Percentiles rank a stretch among this genome's conserved stretches.
Conservation (phyloP, 2,329 filamentous ascomycete genomes). For the Emericellopsis atlantica region DNA sequence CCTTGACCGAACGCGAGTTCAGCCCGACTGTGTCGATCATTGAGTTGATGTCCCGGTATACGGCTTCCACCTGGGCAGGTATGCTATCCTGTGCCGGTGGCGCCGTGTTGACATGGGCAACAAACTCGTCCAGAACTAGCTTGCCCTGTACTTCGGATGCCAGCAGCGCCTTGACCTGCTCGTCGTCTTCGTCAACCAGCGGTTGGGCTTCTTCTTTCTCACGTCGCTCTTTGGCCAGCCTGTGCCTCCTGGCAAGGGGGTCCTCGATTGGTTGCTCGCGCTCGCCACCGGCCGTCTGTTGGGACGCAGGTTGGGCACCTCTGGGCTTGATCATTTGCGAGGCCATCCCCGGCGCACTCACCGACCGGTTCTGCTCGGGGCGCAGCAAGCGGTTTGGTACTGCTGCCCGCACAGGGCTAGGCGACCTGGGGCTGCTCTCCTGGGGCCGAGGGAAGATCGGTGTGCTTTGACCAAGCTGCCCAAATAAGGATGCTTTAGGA, state of each 20-base stretch:
- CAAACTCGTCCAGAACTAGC: slow-evolving; percentile 52
- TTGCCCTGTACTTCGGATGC: slow-evolving; percentile 48
- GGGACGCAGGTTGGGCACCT: slow-evolving; percentile 18
- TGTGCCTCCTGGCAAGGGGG: slow-evolving; percentile 28
- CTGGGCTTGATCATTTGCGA: slow-evolving; percentile 36
- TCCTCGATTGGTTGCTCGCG: no score
- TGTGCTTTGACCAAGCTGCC: slow-evolving; percentile 35
- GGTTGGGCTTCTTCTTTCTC: slow-evolving; percentile 44
- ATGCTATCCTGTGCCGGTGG: slow-evolving; percentile 42
- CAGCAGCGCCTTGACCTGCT: slow-evolving; percentile 51
- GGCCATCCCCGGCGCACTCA: slow-evolving; percentile 47
- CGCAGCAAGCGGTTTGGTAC: slow-evolving; percentile 36
- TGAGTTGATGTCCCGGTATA: slow-evolving; percentile 73
- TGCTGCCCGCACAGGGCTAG: slow-evolving; percentile 54
- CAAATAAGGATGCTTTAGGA: slow-evolving; percentile 33
- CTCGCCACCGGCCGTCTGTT: slow-evolving; percentile 29
- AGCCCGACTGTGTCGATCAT: slow-evolving; percentile 92
- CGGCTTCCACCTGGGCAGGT: slow-evolving; percentile 49
- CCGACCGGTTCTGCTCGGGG: slow-evolving; percentile 40
- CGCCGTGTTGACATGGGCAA: slow-evolving; percentile 45
- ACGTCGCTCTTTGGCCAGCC: slow-evolving; percentile 37
- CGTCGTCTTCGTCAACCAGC: slow-evolving; percentile 57
- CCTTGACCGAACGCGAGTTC: slow-evolving; percentile 57
- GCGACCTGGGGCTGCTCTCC: slow-evolving; percentile 53
- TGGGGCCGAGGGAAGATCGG: slow-evolving; percentile 42